Evolutionary conservation across 2,329 filamentous ascomycete genomes (phyloP), one percentile per base, ranked within the genome.

Genomic region (Cladosporium phlei): DNA sequence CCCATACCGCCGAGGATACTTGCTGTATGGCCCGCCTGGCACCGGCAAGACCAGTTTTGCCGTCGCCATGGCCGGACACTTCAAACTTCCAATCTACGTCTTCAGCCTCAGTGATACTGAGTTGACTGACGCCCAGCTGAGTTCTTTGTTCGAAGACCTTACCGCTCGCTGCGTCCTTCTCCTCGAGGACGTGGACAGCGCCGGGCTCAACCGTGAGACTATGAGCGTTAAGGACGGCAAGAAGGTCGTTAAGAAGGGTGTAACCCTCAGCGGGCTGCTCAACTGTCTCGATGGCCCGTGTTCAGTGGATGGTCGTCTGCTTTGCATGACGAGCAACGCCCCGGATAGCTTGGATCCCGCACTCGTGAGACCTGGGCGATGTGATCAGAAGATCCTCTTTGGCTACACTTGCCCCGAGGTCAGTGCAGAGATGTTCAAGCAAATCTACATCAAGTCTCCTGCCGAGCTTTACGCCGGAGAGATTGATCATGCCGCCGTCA

Each of bases 41-140:
- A 95, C 89, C 8, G 90, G 90, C 63, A 96, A 96, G 77, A 96
- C 90, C 9, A 94, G 95, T 86, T 72, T 95, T 62, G 90, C 97
- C 66, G 98, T 97, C 76, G 93, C 93, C 16, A 93, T 98, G 25
- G 93, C 93, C 7, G 11, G 14, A 16, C 37, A 39, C 37, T 39
- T 39, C 24, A 39, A 27, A 4, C 25, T 39, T 14, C 37, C 37
- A 3, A 27, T 39, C 37, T 39, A 28, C 12, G 16, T 39, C 17
- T 19, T 39, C 14, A 39, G 29, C 9, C 22, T 39, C 9, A 17
- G 21, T 3, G 90, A 95, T 67, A 73, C 96, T 61, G 89, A 95
- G 3, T 89, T 97, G 70, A 17, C 27, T 22, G 37, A 39, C 16
- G 29, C 27, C 10, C 11, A 11, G 5, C 14, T 39, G 11, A 12